Evolutionary conservation across 345 rosid genomes (phyloP).

Genomic region (Brassica juncea): DNA sequence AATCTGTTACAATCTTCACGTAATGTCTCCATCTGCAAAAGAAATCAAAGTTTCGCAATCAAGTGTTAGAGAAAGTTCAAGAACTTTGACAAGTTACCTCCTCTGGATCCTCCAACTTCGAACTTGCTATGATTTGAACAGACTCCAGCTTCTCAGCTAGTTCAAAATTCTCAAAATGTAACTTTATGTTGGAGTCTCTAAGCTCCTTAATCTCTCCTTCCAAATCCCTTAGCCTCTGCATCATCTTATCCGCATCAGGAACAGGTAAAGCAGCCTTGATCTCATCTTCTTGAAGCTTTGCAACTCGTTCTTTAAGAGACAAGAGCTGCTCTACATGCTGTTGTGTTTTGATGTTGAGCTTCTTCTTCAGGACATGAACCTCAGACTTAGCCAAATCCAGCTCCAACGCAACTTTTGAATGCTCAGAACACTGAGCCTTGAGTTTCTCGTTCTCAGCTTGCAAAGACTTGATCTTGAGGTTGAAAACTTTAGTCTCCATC

Average conservation of each 20-base stretch:
- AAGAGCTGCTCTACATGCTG: constrained; percentile 69
- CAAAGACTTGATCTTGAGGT: constrained; percentile 71
- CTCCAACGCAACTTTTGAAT: constrained; percentile 51
- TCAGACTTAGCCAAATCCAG: constrained; percentile 62
- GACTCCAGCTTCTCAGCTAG: constrained; percentile 59
- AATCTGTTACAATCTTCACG: constrained; percentile 47
- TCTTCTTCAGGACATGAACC: constrained; percentile 64
- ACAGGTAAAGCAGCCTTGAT: constrained; percentile 39
- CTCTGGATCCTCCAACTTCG: constrained; percentile 63
- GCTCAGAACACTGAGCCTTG: constrained; percentile 57
- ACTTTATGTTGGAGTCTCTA: constrained; percentile 51
- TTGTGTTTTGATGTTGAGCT: constrained; percentile 65
- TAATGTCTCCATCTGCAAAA: constrained; percentile 56
- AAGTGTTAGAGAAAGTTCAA: not conserved
- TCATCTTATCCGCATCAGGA: constrained; percentile 38
- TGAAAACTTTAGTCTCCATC: constrained; percentile 71
- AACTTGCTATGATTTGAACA: constrained; percentile 57
- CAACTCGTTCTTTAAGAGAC: constrained; percentile 62
- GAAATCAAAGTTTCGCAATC: not conserved
- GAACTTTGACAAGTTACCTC: constrained; percentile 36
- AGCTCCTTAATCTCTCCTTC: constrained; percentile 70
- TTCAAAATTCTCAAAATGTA: constrained; percentile 66
- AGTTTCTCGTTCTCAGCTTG: constrained; percentile 67
- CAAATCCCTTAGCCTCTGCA: constrained; percentile 61
- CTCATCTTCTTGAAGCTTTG: constrained; percentile 65